These are phyloP conservation scores for Arachnomyces sp. DNA, from an alignment of 2,329 filamentous ascomycete species.

Conservation along the genomic window DNA sequence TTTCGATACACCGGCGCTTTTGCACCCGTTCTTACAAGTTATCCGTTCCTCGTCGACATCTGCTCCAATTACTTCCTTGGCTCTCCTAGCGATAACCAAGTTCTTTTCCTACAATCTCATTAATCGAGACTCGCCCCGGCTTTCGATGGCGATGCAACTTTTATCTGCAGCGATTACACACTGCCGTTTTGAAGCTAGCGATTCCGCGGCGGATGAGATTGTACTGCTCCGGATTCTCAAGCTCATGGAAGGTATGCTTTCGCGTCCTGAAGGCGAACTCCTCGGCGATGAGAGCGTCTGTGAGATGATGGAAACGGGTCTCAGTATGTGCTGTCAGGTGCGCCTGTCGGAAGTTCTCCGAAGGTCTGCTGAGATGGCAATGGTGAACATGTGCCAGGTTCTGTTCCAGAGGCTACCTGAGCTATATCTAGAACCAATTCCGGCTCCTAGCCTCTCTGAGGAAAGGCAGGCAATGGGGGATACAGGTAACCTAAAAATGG, in stretches of 20 bases:
- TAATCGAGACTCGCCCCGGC: slow-evolving; percentile 72
- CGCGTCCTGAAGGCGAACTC: slow-evolving; percentile 81
- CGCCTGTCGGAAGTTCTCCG: slow-evolving; percentile 84
- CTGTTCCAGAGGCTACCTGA: slow-evolving; percentile 92
- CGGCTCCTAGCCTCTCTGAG: slow-evolving; percentile 59
- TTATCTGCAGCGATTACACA: slow-evolving; percentile 93
- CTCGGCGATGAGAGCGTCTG: slow-evolving; percentile 98
- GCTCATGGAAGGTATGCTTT: slow-evolving; percentile 97
- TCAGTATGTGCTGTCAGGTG: slow-evolving; percentile 94
- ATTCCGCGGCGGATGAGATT: slow-evolving; percentile 89
- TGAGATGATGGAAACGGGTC: slow-evolving; percentile 97
- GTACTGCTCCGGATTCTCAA: slow-evolving; percentile 90
- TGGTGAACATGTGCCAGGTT: slow-evolving; percentile 98
- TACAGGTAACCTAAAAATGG: slow-evolving; percentile 74
- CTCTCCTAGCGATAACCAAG: slow-evolving; percentile 87
- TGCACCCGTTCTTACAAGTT: slow-evolving; percentile 92
- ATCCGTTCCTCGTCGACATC: slow-evolving; percentile 94
- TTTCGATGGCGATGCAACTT: slow-evolving; percentile 86
- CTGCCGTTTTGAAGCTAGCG: slow-evolving; percentile 93
- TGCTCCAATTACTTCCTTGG: slow-evolving; percentile 90
- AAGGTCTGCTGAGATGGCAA: slow-evolving; percentile 86
- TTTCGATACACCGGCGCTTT: slow-evolving; percentile 81
- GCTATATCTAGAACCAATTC: slow-evolving; percentile 66
- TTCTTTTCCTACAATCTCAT: slow-evolving; percentile 95
- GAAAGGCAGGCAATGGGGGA: slow-evolving; percentile 53